Conservation (phyloP, 108 stramenopile species). For the Stephanodiscus minutulus region DNA sequence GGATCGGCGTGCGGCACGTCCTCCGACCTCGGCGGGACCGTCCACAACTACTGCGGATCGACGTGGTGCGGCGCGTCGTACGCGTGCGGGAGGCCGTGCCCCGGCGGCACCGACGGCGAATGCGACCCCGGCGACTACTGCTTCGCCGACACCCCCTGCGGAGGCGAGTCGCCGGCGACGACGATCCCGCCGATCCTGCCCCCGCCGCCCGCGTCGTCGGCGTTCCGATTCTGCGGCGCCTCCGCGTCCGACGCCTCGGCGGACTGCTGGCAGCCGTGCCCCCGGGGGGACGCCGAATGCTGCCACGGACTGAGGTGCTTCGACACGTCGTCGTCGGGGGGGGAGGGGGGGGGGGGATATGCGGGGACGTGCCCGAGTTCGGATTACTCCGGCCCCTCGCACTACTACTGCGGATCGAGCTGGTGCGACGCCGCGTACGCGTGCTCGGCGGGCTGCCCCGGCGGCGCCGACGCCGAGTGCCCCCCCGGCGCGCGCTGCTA, state of each 20-base stretch:
- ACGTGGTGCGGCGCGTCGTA: slow-evolving; percentile 48
- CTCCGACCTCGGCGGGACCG: slow-evolving; percentile 8
- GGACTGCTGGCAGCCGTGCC: slow-evolving; percentile 51
- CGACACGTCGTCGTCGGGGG: slow-evolving; percentile 35
- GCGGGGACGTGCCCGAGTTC: background rate
- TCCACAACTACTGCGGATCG: slow-evolving; percentile 30
- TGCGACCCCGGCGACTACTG: slow-evolving; percentile 24
- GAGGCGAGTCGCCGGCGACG: too few relatives aligned
- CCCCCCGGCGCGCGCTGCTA: slow-evolving; percentile 68
- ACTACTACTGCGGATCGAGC: slow-evolving; percentile 79
- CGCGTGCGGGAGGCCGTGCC: slow-evolving; percentile 33
- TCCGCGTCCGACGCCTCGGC: slow-evolving; percentile 22
- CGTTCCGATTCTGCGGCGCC: slow-evolving; percentile 28
- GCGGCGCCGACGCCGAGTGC: slow-evolving; percentile 64
- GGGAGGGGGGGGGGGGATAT: too few relatives aligned
- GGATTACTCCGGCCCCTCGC: slow-evolving; percentile 41
- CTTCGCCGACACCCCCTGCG: slow-evolving; percentile 40
- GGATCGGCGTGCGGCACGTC: slow-evolving; percentile 17
- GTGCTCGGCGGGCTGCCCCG: slow-evolving; percentile 68
- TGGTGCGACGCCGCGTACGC: slow-evolving; percentile 79
- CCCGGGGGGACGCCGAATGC: slow-evolving; percentile 36
- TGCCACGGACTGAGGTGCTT: slow-evolving; percentile 37
- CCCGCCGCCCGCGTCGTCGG: slow-evolving; percentile 7
- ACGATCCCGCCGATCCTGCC: background rate
- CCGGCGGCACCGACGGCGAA: slow-evolving; percentile 9